phyloP scores from a whole-genome alignment of 192 early-diverging fungal species.

The Phlyctochytrium arcticum region DNA sequence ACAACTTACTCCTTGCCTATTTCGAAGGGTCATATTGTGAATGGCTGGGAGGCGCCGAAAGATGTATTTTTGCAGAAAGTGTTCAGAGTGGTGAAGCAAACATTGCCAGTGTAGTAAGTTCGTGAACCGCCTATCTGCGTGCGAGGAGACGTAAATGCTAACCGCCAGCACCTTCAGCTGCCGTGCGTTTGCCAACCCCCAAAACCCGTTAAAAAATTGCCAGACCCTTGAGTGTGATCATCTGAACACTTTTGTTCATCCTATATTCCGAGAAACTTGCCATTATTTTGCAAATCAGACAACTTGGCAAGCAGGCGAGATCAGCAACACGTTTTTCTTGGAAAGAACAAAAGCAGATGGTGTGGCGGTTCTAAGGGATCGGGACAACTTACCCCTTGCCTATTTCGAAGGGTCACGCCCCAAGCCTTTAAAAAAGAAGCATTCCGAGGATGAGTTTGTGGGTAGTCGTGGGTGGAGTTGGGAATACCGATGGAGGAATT shows the following conservation, averaged over 20 bases:
- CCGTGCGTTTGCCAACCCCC: neutral
- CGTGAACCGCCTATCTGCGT: neutral
- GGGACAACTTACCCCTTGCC: neutral
- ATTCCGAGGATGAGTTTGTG: neutral
- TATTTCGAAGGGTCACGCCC: neutral
- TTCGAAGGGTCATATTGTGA: neutral
- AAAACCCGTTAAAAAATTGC: neutral
- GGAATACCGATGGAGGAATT: constrained; percentile 63
- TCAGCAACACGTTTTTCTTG: neutral
- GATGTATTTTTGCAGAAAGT: neutral
- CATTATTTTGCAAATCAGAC: neutral
- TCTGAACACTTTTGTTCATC: neutral
- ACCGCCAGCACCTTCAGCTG: neutral
- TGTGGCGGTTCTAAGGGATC: neutral
- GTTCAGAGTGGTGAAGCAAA: neutral
- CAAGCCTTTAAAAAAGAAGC: neutral
- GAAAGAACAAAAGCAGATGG: neutral
- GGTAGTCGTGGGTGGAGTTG: no score
- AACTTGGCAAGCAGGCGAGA: neutral
- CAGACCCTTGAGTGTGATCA: neutral
- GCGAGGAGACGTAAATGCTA: neutral
- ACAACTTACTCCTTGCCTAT: neutral
- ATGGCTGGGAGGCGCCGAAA: neutral
- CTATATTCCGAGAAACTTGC: neutral
- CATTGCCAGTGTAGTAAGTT: neutral